Evolutionary conservation across 345 rosid species (phyloP), one percentile per base, ranked within the genome.

Genomic region (Gossypium longicalyx): DNA sequence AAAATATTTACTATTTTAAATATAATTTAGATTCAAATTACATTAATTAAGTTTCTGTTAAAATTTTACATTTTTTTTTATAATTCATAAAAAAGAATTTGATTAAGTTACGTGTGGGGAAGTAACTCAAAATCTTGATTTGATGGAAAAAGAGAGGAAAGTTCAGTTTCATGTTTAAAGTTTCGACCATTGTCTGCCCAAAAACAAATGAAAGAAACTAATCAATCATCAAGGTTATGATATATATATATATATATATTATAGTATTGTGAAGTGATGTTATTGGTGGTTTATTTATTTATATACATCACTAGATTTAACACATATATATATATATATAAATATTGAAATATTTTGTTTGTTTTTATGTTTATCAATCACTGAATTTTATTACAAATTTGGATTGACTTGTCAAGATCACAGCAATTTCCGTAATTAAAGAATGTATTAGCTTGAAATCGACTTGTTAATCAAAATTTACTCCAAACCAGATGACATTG

Each of bases 21-120:
- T 34, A 0, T 34, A 5, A 0, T 34, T 4, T 34, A 1, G 0
- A 5, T 34, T 34, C 0, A 34, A 34, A 0, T 34, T 5, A 34
- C 0, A 34, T 0, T 5, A 34, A 1, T 5, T 5, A 34, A 0
- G 0, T 34, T 4, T 0, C 1, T 4, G 7, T 34, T 34, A 3
- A 1, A 0, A 1, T 34, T 34, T 34, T 34, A 34, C 0, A 5
- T 1, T 34, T 1, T 22, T 34, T 34, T 0, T 34, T 34, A 34
- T 5, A 34, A 34, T 1, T 34, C 7, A 5, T 34, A 34, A 34
- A 34, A 34, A 34, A 12, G 2, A 10, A 48, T 12, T 59, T 52
- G 7, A 52, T 52, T 2, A 52, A 17, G 22, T 7, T 52, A 7
- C 57, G 57, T 52, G 7, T 52, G 20, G 56, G 56, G 7, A 52